Conservation (phyloP, 2,329 filamentous ascomycete species). For the Madurella fahalii region DNA sequence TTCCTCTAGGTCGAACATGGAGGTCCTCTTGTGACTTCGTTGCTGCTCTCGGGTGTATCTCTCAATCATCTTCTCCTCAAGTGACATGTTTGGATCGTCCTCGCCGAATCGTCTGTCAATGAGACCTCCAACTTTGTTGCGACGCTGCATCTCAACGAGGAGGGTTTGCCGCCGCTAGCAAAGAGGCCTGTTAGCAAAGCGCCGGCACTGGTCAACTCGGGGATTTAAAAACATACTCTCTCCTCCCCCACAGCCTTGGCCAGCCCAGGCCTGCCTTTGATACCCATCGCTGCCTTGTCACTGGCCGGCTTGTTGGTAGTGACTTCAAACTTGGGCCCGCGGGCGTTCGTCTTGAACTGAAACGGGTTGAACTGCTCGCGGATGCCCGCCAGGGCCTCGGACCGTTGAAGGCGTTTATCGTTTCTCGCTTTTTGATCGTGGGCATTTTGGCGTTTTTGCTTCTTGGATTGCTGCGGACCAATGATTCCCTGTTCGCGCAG, state of each 20-base stretch:
- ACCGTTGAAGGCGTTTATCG: conserved; percentile 72
- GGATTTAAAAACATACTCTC: conserved; percentile 52
- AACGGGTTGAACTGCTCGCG: conserved; percentile 98
- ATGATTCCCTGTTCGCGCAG: conserved; percentile 85
- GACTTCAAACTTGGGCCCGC: conserved; percentile 80
- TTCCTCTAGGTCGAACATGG: conserved; percentile 88
- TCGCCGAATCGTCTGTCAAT: conserved; percentile 93
- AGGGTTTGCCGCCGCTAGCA: conserved; percentile 70
- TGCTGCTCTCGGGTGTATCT: conserved; percentile 88
- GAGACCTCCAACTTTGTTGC: conserved; percentile 89
- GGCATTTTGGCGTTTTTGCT: conserved; percentile 74
- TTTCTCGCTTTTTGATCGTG: conserved; percentile 60
- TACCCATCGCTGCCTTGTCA: conserved; percentile 51
- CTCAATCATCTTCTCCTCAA: conserved; percentile 87
- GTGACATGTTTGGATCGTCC: conserved; percentile 87
- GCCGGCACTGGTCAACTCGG: neutral
- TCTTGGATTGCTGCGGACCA: conserved; percentile 90
- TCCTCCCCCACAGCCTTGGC: conserved; percentile 86
- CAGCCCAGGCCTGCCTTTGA: conserved; percentile 73
- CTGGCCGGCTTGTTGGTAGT: conserved; percentile 60
- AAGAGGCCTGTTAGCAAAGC: neutral
- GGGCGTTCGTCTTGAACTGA: conserved; percentile 77
- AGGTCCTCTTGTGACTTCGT: conserved; percentile 68
- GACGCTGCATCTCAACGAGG: conserved; percentile 81
- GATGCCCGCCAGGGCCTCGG: conserved; percentile 76